Conservation (phyloP, 768 basidiomycete genomes). For the Clitopilus hobsonii region DNA sequence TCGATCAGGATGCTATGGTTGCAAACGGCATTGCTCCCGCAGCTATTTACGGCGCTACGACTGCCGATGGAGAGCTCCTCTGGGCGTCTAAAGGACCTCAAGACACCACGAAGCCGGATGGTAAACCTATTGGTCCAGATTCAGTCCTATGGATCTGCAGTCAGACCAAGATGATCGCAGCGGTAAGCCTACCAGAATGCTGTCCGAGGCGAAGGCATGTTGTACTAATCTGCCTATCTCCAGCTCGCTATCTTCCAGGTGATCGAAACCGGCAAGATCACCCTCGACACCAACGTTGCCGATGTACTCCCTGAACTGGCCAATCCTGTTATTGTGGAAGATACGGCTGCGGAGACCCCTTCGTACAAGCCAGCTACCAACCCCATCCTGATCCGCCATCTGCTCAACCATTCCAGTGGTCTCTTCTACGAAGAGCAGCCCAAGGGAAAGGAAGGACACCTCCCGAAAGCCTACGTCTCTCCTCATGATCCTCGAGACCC, state of each 20-base stretch:
- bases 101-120: conserved; percentile 17
- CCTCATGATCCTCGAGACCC: conserved; percentile 15
- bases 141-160: conserved; percentile 33
- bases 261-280: conserved; percentile 24
- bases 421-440: conserved; percentile 10
- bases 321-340: conserved; percentile 15
- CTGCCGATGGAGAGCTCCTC: conserved; percentile 20
- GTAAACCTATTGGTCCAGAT: conserved; percentile 17
- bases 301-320: conserved; percentile 23
- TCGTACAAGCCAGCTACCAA: conserved; percentile 6
- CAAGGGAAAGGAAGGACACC: conserved; percentile 2
- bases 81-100: conserved; percentile 18
- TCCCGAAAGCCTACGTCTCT: conserved; percentile 4
- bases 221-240: neutral
- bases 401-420: conserved; percentile 22
- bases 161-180: conserved; percentile 27
- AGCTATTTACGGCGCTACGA: conserved; percentile 23
- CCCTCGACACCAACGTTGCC: conserved; percentile 21
- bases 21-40: conserved; percentile 17
- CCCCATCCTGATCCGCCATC: conserved; percentile 14
- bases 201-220: neutral
- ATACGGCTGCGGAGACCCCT: neutral
- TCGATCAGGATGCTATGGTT: conserved; percentile 2
- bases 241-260: conserved; percentile 29
- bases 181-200: conserved; percentile 15